phyloP scores from a whole-genome alignment of 257 asterid genomes.

The Solanum habrochaites region DNA sequence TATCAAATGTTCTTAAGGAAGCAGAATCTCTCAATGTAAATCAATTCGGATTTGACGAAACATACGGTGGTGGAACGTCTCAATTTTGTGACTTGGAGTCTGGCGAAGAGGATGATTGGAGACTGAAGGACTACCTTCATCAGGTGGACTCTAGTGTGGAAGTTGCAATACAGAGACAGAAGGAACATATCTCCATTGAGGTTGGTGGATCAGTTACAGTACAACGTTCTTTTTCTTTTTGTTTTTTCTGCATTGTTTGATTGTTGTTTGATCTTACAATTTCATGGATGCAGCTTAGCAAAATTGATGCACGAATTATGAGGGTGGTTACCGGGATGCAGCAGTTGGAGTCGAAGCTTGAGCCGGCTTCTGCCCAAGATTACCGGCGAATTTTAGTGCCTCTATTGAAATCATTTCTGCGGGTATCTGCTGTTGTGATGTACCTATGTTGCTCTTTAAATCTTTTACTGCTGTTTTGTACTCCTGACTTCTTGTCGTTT shows the following conservation, averaged over 20 bases:
- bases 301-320: conserved; percentile 79
- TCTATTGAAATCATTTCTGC: conserved; percentile 69
- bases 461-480: not conserved
- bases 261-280: conserved; percentile 17
- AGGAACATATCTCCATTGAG: conserved; percentile 82
- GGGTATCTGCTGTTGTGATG: conserved; percentile 27
- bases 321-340: conserved; percentile 52
- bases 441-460: not conserved
- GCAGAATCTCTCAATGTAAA: conserved; percentile 67
- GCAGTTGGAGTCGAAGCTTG: conserved; percentile 65
- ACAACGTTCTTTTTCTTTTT: not conserved
- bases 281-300: conserved; percentile 66
- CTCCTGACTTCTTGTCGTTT: not conserved
- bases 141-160: conserved; percentile 85
- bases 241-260: not conserved
- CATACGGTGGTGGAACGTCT: conserved; percentile 49
- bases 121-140: conserved; percentile 61
- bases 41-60: conserved; percentile 79
- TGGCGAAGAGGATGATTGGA: conserved; percentile 83
- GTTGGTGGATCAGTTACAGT: conserved; percentile 25
- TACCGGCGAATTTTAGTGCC: conserved; percentile 58
- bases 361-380: conserved; percentile 56
- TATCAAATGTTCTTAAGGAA: conserved; percentile 81
- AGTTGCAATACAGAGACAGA: conserved; percentile 82
- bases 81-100: conserved; percentile 71